Percentiles rank a stretch among this genome's conserved stretches.
Evolutionary conservation across 1,139 yeast species (phyloP).

Genomic region (Yarrowia galli): DNA sequence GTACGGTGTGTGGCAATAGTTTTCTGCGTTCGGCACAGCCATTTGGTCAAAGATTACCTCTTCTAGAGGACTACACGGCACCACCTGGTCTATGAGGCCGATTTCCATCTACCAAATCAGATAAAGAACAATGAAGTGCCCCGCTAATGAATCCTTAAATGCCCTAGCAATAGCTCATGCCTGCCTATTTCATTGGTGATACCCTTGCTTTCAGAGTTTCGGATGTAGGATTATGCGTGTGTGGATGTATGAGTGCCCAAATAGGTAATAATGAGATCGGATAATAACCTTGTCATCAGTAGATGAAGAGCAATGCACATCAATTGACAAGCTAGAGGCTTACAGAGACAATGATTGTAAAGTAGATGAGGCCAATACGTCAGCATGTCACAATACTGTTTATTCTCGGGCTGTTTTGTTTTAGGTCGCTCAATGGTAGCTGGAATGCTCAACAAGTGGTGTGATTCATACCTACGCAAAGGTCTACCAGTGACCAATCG

Average conservation of each 20-base stretch:
- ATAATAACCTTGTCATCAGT: background rate
- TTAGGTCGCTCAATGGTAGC: background rate
- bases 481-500: too few species aligned
- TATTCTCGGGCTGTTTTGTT: background rate
- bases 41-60: background rate
- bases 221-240: constrained; percentile 6
- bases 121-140: background rate
- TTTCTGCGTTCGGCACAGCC: background rate
- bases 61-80: background rate
- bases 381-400: background rate
- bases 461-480: too few species aligned
- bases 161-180: too few species aligned
- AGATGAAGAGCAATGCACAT: background rate
- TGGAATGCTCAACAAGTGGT: background rate
- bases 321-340: background rate
- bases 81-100: background rate
- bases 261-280: constrained; percentile 1
- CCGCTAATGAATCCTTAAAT: background rate
- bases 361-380: background rate
- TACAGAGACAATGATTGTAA: background rate
- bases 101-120: too few species aligned
- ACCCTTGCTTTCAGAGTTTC: background rate
- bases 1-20: background rate
- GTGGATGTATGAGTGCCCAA: constrained; percentile 25
- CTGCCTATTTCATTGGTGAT: background rate